phyloP scores from a whole-genome alignment of 2,329 filamentous ascomycete genomes.

The Myriosclerotinia curreyana region DNA sequence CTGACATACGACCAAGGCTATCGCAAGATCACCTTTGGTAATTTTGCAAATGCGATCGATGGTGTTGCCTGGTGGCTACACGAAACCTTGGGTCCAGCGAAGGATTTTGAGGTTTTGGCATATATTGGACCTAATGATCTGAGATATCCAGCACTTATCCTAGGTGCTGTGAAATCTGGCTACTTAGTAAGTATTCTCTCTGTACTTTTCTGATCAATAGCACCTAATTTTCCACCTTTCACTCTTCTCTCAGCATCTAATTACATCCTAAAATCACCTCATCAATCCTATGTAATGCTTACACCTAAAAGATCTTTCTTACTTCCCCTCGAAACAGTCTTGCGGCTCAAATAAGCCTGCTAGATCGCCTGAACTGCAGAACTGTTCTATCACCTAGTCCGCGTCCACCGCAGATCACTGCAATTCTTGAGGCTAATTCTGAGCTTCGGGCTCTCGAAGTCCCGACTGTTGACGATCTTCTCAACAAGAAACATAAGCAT shows the following conservation, averaged over 20 bases:
- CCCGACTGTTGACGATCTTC: too few relatives aligned
- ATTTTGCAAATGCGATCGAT: slow-evolving; percentile 29
- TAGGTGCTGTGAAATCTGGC: slow-evolving; percentile 14
- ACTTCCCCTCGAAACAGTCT: too few relatives aligned
- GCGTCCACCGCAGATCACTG: too few relatives aligned
- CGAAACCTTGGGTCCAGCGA: slow-evolving; percentile 16
- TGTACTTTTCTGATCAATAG: background rate
- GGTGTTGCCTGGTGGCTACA: slow-evolving; percentile 26
- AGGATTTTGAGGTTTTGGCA: slow-evolving; percentile 43
- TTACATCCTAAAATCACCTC: background rate
- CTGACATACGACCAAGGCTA: slow-evolving; percentile 15
- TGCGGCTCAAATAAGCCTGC: too few relatives aligned
- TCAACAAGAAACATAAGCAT: too few relatives aligned
- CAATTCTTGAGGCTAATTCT: too few relatives aligned
- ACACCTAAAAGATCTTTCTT: too few relatives aligned
- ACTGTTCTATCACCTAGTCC: too few relatives aligned
- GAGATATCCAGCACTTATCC: slow-evolving; percentile 2
- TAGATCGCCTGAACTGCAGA: too few relatives aligned
- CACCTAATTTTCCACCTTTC: background rate
- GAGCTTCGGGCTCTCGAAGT: too few relatives aligned
- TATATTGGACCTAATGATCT: slow-evolving; percentile 42
- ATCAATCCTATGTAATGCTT: background rate
- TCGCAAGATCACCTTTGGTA: slow-evolving; percentile 20
- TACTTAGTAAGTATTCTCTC: background rate
- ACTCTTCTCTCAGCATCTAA: too few relatives aligned